Evolutionary conservation across 2,329 filamentous ascomycete species (phyloP), one percentile per base, ranked within the genome.

Genomic region (Cytospora piceicola): DNA sequence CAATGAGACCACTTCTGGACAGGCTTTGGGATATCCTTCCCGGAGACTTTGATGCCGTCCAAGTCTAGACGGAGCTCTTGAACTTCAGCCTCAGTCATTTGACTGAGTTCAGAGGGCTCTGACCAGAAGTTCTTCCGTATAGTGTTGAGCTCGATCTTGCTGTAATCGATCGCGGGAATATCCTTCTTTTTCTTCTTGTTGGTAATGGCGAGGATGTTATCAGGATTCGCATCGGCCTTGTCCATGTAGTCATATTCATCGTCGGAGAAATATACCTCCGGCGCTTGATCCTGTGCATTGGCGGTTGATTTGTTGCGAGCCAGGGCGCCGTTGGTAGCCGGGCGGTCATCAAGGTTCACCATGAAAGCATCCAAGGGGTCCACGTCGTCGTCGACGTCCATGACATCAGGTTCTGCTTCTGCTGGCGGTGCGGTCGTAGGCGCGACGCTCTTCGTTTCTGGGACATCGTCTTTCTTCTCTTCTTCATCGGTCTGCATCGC

Each of bases 321-420:
- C 58, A 69, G 72, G 4, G 65, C 49, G 62, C 66, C 59, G 36
- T 29, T 29, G 42, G 67, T n/a, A 69, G 73, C 65, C 68, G 84
- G 76, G 3, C 90, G 77, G 49, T 84, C 77, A 63, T 84, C 82
- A 20, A 88, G 82, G 67, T 85, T 87, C 61, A 88, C 90, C 95
- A 99, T 99, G 80, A 96, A 99, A n/a, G 93, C 94, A 79, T 99
- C 95, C 46, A 99, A 82, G 9, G 95, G 93, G 75, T 99, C 95
- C 42, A 95, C 79, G 36, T 92, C 87, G 55, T 93, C 92, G 70
- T 88, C 87, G 66, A 87, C 78, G 32, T 88, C 82, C 85, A 89
- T 89, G 39, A 79, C 73, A 39, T 84, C 82, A 11, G 65, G 22
- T 69, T 73, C 39, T 64, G 68, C 51, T 53, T 69, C 46, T 59